Evolutionary conservation across 768 basidiomycete genomes (phyloP).

Genomic region (Leccinum imitatum): DNA sequence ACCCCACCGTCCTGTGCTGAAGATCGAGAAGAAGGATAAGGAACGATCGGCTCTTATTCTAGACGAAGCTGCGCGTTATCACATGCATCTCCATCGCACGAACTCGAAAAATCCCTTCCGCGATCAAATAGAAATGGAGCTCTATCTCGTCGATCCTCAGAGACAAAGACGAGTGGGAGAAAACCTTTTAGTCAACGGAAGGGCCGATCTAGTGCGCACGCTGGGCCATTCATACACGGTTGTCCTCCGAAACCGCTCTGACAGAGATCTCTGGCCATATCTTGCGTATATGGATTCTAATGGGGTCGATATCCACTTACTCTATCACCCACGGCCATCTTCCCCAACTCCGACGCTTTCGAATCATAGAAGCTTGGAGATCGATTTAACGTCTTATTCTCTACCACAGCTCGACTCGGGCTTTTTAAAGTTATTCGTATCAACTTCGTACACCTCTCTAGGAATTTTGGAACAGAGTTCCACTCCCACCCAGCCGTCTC

Average conservation of each 20-base stretch:
- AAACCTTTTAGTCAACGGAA: conserved; percentile 48
- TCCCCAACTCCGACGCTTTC: conserved; percentile 43
- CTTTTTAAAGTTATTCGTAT: conserved; percentile 60
- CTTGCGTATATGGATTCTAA: conserved; percentile 60
- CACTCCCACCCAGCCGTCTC: conserved; percentile 17
- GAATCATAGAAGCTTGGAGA: conserved; percentile 38
- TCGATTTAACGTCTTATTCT: conserved; percentile 41
- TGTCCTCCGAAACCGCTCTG: conserved; percentile 49
- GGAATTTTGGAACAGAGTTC: conserved; percentile 48
- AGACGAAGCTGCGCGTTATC: conserved; percentile 58
- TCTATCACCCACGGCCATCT: conserved; percentile 51
- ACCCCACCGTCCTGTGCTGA: conserved; percentile 36
- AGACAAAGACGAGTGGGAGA: conserved; percentile 43
- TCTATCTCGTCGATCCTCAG: conserved; percentile 47
- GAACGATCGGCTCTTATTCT: conserved; percentile 41
- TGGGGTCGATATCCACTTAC: conserved; percentile 50
- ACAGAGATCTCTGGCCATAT: conserved; percentile 60
- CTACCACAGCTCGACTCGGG: conserved; percentile 46
- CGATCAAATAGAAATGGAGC: conserved; percentile 51
- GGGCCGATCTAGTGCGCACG: conserved; percentile 47
- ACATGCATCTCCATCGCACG: conserved; percentile 53
- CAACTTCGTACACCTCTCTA: conserved; percentile 49
- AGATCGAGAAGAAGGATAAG: conserved; percentile 37
- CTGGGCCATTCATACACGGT: conserved; percentile 46
- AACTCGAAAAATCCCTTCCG: conserved; percentile 49